A percentile compares a stretch with the other conserved stretches of the same genome.
phyloP scores from a whole-genome alignment of 1,284 basidiomycete species.

The Pseudozyma tsukubaensis region DNA sequence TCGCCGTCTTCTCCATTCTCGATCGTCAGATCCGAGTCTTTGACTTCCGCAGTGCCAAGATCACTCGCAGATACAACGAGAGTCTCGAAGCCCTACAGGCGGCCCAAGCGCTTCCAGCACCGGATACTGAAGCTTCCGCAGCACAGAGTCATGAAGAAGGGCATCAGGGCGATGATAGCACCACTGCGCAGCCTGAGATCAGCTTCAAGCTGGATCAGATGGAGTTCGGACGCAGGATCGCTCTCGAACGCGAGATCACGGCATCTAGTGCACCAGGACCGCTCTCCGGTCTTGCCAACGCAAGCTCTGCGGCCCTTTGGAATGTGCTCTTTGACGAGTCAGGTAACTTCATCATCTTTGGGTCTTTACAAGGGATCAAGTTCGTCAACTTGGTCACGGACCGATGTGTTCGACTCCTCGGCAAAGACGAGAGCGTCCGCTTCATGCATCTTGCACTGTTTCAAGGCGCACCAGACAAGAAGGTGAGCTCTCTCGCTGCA shows the following conservation, averaged over 20 bases:
- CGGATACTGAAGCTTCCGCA: neutral
- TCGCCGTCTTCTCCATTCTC: conserved; percentile 89
- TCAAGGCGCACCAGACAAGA: conserved; percentile 90
- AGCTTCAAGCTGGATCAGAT: conserved; percentile 95
- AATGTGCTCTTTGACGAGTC: conserved; percentile 95
- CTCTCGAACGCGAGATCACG: conserved; percentile 90
- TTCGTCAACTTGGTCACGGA: conserved; percentile 95
- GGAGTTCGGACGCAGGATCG: conserved; percentile 97
- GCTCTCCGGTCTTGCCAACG: conserved; percentile 70
- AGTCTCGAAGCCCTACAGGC: conserved; percentile 86
- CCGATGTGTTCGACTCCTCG: conserved; percentile 86
- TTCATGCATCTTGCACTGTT: conserved; percentile 90
- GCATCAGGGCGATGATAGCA: neutral
- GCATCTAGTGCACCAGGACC: conserved; percentile 72
- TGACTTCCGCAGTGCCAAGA: conserved; percentile 87
- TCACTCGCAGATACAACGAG: conserved; percentile 94
- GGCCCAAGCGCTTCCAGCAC: conserved; percentile 18
- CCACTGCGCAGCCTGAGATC: neutral
- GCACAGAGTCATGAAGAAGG: neutral
- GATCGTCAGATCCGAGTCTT: conserved; percentile 95
- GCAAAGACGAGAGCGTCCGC: conserved; percentile 92
- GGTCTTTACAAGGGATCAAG: conserved; percentile 93
- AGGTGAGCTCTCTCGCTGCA: conserved; percentile 82
- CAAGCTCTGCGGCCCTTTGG: conserved; percentile 49
- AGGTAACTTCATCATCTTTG: conserved; percentile 91